phyloP scores from a whole-genome alignment of 2,329 filamentous ascomycete genomes.

The Talaromyces sp. region DNA sequence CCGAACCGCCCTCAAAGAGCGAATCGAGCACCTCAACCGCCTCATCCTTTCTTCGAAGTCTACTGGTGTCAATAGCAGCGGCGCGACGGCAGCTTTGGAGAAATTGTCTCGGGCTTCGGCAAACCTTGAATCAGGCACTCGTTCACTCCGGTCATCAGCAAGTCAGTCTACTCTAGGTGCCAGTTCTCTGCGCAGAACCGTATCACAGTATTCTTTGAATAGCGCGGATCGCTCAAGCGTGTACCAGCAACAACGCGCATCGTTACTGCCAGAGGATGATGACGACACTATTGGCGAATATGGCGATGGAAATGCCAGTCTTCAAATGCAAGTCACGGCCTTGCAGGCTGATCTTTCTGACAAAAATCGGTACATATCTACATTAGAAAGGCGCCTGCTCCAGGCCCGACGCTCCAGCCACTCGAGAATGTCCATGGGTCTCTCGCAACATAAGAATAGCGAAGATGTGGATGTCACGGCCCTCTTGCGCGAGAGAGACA shows the following conservation, averaged over 20 bases:
- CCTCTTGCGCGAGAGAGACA: conserved; percentile 79
- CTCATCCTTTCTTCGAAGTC: conserved; percentile 95
- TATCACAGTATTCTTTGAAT: conserved; percentile 61
- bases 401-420: conserved; percentile 89
- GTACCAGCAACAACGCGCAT: conserved; percentile 17
- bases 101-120: conserved; percentile 58
- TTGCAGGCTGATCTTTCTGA: conserved; percentile 92
- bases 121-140: conserved; percentile 33
- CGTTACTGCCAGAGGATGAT: conserved; percentile 44
- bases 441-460: conserved; percentile 55
- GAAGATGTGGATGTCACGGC: conserved; percentile 73
- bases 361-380: conserved; percentile 94
- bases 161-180: conserved; percentile 55
- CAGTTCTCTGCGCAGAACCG: conserved; percentile 57
- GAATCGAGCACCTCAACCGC: conserved; percentile 93
- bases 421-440: conserved; percentile 73
- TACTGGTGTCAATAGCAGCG: conserved; percentile 79
- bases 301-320: conserved; percentile 77
- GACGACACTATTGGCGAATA: conserved; percentile 75
- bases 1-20: conserved; percentile 89
- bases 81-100: conserved; percentile 64
- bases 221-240: conserved; percentile 28
- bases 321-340: conserved; percentile 82
- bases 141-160: conserved; percentile 64
- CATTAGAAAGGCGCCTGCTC: conserved; percentile 83